A percentile compares a stretch with the other conserved stretches of the same genome.
phyloP scores from a whole-genome alignment of 1,284 basidiomycete species.

The Cutaneotrichosporon sp. region DNA sequence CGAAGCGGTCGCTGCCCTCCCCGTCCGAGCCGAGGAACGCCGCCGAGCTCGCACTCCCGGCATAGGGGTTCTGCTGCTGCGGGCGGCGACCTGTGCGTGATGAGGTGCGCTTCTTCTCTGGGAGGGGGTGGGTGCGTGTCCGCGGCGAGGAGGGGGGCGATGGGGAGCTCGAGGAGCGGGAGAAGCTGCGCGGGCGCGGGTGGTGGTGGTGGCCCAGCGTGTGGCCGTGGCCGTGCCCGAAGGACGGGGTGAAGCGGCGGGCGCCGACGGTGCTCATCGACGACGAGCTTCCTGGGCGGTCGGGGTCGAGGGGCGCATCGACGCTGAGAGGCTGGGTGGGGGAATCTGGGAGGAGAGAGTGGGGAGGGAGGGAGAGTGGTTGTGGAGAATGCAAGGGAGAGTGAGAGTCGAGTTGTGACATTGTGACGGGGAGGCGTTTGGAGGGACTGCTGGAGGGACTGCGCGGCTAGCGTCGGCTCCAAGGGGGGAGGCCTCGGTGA shows the following conservation, averaged over 20 bases:
- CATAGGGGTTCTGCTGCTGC: conserved; percentile 13
- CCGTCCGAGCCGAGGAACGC: conserved; percentile 31
- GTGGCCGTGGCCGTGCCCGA: background rate
- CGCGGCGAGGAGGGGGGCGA: background rate
- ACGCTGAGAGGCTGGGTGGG: background rate
- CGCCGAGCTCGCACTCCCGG: conserved; percentile 37
- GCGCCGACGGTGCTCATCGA: background rate
- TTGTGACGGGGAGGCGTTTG: too few species aligned
- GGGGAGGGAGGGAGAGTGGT: background rate
- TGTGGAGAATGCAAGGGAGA: background rate
- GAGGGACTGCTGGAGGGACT: too few species aligned
- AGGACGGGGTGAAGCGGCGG: background rate
- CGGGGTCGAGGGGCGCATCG: background rate
- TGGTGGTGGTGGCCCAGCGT: background rate
- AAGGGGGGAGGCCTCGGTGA: background rate
- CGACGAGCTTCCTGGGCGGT: background rate
- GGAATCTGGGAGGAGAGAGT: background rate
- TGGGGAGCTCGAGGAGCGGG: background rate
- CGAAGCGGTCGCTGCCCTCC: conserved; percentile 30
- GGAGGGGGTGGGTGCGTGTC: background rate
- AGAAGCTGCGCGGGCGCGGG: background rate
- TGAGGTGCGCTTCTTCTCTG: conserved; percentile 1
- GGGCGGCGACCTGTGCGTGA: conserved; percentile 1
- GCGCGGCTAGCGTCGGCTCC: background rate
- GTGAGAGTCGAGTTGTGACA: background rate